phyloP scores from a whole-genome alignment of 805 yeast species.

The Metschnikowia matae region DNA sequence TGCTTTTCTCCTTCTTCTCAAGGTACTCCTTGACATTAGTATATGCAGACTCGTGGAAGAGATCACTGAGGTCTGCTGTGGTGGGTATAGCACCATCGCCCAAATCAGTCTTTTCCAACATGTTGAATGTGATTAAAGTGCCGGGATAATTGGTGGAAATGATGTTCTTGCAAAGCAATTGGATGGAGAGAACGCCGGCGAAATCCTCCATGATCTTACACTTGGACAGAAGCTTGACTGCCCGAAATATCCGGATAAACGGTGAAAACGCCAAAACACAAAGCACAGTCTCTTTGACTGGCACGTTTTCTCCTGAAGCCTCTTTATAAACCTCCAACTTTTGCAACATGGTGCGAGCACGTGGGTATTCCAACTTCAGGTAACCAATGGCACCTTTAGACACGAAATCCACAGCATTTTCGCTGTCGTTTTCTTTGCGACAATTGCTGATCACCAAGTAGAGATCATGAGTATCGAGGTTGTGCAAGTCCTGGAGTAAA shows the following conservation, averaged over 20 bases:
- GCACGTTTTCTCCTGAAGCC: constrained; percentile 7
- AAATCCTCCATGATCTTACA: constrained; percentile 37
- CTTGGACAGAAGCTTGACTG: constrained; percentile 36
- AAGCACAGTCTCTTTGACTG: constrained; percentile 20
- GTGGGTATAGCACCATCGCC: constrained; percentile 11
- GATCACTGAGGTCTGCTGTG: constrained; percentile 16
- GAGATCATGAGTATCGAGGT: constrained; percentile 34
- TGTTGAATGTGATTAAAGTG: constrained; percentile 36
- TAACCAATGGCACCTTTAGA: constrained; percentile 73
- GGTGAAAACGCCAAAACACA: constrained; percentile 31
- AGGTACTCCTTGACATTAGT: constrained; percentile 17
- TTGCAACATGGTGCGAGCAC: constrained; percentile 57
- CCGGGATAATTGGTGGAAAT: constrained; percentile 29
- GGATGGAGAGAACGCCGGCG: constrained; percentile 34
- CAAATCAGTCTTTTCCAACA: constrained; percentile 28
- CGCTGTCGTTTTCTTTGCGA: background rate
- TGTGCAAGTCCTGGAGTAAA: constrained; percentile 33
- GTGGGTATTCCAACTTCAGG: constrained; percentile 64
- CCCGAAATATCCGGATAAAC: constrained; percentile 31
- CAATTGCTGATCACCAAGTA: constrained; percentile 28
- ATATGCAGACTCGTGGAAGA: constrained; percentile 28
- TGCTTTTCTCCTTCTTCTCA: background rate
- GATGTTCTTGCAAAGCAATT: constrained; percentile 34
- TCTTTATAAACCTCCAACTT: constrained; percentile 43
- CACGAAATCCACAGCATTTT: constrained; percentile 48